Conservation (phyloP, 257 asterid species). For the Solanum acaule region DNA sequence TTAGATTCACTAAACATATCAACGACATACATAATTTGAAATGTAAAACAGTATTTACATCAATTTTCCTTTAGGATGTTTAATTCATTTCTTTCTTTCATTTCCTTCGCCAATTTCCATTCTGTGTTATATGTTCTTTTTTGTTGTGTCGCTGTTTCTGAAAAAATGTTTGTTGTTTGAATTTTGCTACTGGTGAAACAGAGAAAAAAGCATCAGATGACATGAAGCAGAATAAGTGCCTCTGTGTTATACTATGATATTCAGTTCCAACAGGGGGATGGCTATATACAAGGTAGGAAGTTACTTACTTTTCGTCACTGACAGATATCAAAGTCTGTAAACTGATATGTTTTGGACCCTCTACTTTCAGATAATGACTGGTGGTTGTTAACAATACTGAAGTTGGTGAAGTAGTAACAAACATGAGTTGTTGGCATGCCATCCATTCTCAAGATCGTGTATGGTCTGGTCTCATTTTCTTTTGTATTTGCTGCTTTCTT, state of each 20-base stretch:
- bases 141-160: background rate
- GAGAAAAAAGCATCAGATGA: conserved; percentile 43
- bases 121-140: background rate
- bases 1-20: background rate
- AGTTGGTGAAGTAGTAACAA: background rate
- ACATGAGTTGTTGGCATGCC: background rate
- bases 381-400: background rate
- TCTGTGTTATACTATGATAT: conserved; percentile 64
- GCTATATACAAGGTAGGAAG: background rate
- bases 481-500: background rate
- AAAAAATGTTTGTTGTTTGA: background rate
- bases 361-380: background rate
- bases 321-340: background rate
- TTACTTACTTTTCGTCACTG: background rate
- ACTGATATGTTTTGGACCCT: background rate
- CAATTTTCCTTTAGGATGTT: background rate
- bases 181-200: conserved; percentile 14
- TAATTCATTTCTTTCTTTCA: background rate
- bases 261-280: conserved; percentile 14
- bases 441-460: background rate
- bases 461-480: background rate
- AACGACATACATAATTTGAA: background rate
- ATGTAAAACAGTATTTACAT: background rate
- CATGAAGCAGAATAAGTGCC: conserved; percentile 47
- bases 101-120: background rate